Percentiles rank a stretch among this genome's conserved stretches.
Evolutionary conservation across 495 filamentous ascomycete species (phyloP).

Genomic region (Melanomma pulvis-pyrius): DNA sequence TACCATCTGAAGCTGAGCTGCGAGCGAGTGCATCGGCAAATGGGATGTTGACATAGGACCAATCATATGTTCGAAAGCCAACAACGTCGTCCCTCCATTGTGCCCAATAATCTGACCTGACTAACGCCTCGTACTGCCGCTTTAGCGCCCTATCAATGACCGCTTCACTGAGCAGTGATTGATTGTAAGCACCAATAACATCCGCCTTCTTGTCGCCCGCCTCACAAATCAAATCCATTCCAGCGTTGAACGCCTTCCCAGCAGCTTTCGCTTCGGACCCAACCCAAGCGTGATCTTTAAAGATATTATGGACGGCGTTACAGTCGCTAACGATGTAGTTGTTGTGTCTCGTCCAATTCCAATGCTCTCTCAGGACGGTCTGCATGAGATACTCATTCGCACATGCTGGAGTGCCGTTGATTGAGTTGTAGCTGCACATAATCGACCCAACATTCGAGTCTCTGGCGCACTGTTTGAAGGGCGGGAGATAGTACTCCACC

Average conservation of each 20-base stretch:
- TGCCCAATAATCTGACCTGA: slow-evolving; percentile 16
- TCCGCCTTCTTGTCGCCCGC: slow-evolving; percentile 7
- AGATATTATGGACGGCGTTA: slow-evolving; percentile 60
- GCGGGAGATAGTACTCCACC: slow-evolving; percentile 57
- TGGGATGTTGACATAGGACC: slow-evolving; percentile 10
- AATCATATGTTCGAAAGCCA: slow-evolving; percentile 6
- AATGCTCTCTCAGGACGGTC: slow-evolving; percentile 58
- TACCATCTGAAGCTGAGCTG: slow-evolving; percentile 10
- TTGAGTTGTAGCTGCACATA: slow-evolving; percentile 67
- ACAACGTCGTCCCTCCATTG: not conserved
- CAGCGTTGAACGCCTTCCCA: slow-evolving; percentile 57
- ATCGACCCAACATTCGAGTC: slow-evolving; percentile 59
- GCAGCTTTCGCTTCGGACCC: slow-evolving; percentile 50
- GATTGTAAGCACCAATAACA: slow-evolving; percentile 24
- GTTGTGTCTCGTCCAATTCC: slow-evolving; percentile 52
- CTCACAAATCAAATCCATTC: slow-evolving; percentile 44
- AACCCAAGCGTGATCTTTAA: slow-evolving; percentile 56
- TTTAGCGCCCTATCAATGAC: slow-evolving; percentile 10
- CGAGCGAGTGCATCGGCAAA: not conserved
- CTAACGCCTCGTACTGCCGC: slow-evolving; percentile 20
- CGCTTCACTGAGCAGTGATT: slow-evolving; percentile 12
- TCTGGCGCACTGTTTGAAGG: slow-evolving; percentile 54
- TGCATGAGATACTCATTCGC: slow-evolving; percentile 59
- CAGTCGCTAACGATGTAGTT: slow-evolving; percentile 62
- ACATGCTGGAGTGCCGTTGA: slow-evolving; percentile 62